Percentiles rank a stretch among this genome's conserved stretches.
These are phyloP conservation scores for Daldinia eschscholtzii DNA, from an alignment of 2,329 filamentous ascomycete genomes.

Conservation along the genomic window DNA sequence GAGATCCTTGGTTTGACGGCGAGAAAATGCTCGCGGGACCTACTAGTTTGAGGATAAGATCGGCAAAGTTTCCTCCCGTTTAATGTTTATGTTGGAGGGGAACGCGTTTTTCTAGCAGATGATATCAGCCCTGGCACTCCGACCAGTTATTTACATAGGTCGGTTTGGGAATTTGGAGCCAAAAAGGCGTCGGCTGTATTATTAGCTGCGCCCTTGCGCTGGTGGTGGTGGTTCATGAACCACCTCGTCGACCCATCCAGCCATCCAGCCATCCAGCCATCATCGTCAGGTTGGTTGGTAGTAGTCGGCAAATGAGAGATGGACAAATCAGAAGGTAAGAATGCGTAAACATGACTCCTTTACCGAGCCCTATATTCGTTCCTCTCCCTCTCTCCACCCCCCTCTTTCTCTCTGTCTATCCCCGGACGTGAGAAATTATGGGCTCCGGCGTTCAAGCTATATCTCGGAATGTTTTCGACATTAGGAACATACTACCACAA, in stretches of 20 bases:
- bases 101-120: slow-evolving; percentile 14
- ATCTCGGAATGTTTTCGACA: slow-evolving; percentile 6
- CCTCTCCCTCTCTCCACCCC: not conserved
- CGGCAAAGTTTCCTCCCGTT: slow-evolving; percentile 22
- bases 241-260: slow-evolving; percentile 31
- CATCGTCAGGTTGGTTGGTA: slow-evolving; percentile 35
- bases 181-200: slow-evolving; percentile 25
- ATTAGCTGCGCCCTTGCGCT: slow-evolving; percentile 34
- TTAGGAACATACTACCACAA: slow-evolving; percentile 1
- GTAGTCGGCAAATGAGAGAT: slow-evolving; percentile 34
- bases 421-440: slow-evolving; percentile 23
- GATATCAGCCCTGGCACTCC: slow-evolving; percentile 31
- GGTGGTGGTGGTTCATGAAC: slow-evolving; percentile 17
- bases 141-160: slow-evolving; percentile 23
- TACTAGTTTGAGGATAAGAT: slow-evolving; percentile 33
- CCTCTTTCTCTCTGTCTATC: not conserved
- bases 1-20: slow-evolving; percentile 32
- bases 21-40: slow-evolving; percentile 27
- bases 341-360: slow-evolving; percentile 26
- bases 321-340: slow-evolving; percentile 35
- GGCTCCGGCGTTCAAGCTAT: slow-evolving; percentile 35
- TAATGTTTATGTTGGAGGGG: not conserved
- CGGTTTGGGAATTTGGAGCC: not conserved
- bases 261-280: slow-evolving; percentile 15
- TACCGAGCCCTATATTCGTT: slow-evolving; percentile 36